Conservation (phyloP, 2,329 filamentous ascomycete species). For the Aureobasidium sp. region DNA sequence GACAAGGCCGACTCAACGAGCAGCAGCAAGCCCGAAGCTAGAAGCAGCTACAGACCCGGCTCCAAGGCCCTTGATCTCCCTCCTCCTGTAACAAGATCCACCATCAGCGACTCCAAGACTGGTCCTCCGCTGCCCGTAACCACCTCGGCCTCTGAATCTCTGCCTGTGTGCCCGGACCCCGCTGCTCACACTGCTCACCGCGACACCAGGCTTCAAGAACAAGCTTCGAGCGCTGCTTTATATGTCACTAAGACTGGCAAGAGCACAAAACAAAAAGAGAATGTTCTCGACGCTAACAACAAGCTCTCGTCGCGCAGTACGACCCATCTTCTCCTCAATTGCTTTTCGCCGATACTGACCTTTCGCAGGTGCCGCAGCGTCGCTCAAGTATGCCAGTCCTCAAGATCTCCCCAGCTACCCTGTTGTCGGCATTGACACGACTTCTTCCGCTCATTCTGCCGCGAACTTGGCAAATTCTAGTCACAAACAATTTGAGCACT, state of each 20-base stretch:
- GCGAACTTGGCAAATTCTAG: constrained; percentile 66
- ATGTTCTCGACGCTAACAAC: constrained; percentile 42
- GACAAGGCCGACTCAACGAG: not conserved
- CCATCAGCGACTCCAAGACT: not conserved
- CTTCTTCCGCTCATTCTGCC: constrained; percentile 61
- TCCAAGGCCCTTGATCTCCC: not conserved
- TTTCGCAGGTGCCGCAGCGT: constrained; percentile 47
- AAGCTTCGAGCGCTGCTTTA: constrained; percentile 54
- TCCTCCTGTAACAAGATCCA: not conserved
- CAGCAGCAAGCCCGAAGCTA: not conserved
- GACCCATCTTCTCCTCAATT: constrained; percentile 18
- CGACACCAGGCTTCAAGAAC: constrained; percentile 33
- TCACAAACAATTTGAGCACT: constrained; percentile 55
- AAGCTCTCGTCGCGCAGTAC: constrained; percentile 51
- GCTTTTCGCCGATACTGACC: constrained; percentile 13
- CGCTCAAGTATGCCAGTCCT: constrained; percentile 63
- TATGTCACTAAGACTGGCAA: constrained; percentile 40
- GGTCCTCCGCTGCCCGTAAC: not conserved
- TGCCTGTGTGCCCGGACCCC: constrained; percentile 33
- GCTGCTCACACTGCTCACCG: constrained; percentile 34
- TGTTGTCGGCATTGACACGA: constrained; percentile 50
- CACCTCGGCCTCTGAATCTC: not conserved
- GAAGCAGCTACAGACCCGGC: not conserved
- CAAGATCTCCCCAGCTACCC: constrained; percentile 69
- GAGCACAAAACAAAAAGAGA: constrained; percentile 19